Percentiles rank a stretch among this genome's conserved stretches.
These are phyloP conservation scores for Phytophthora kernoviae DNA, from an alignment of 352 stramenopile genomes.

Conservation along the genomic window DNA sequence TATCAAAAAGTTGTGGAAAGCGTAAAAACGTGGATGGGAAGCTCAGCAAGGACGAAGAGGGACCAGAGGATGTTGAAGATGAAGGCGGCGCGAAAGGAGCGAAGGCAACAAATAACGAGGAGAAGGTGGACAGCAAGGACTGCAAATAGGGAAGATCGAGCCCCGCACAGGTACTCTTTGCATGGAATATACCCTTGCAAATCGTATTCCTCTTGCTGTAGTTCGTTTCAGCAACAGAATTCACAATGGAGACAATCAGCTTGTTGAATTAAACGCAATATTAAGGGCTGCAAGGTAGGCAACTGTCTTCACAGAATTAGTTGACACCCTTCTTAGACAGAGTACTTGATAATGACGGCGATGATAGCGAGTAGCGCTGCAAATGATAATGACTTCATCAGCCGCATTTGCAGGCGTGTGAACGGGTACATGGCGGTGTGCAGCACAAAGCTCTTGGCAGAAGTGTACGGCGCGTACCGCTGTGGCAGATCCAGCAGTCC, in stretches of 20 bases:
- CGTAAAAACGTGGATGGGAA: slow-evolving; percentile 28
- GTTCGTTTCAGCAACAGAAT: too few species aligned
- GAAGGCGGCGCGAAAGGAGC: slow-evolving; percentile 21
- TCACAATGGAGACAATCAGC: too few species aligned
- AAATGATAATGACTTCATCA: slow-evolving; percentile 35
- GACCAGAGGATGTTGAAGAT: slow-evolving; percentile 28
- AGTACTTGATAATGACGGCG: slow-evolving; percentile 30
- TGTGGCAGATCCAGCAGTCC: slow-evolving; percentile 53
- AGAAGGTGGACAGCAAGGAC: slow-evolving; percentile 30
- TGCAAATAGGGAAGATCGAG: slow-evolving; percentile 17
- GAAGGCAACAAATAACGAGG: slow-evolving; percentile 24
- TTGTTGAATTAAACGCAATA: slow-evolving; percentile 15
- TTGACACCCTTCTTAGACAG: slow-evolving; percentile 15
- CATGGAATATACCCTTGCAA: slow-evolving; percentile 1
- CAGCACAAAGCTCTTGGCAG: slow-evolving; percentile 38
- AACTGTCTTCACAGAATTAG: not conserved
- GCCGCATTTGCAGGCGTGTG: slow-evolving; percentile 46
- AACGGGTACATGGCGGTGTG: slow-evolving; percentile 50
- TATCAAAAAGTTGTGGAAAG: slow-evolving; percentile 16
- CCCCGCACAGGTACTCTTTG: not conserved
- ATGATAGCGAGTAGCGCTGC: slow-evolving; percentile 37
- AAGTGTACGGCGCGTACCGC: slow-evolving; percentile 61
- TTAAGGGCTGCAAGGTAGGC: not conserved
- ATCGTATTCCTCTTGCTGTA: too few species aligned
- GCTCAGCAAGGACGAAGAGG: slow-evolving; percentile 33